Evolutionary conservation across 352 stramenopile genomes (phyloP).

Genomic region (Phytophthora fragariaefolia): DNA sequence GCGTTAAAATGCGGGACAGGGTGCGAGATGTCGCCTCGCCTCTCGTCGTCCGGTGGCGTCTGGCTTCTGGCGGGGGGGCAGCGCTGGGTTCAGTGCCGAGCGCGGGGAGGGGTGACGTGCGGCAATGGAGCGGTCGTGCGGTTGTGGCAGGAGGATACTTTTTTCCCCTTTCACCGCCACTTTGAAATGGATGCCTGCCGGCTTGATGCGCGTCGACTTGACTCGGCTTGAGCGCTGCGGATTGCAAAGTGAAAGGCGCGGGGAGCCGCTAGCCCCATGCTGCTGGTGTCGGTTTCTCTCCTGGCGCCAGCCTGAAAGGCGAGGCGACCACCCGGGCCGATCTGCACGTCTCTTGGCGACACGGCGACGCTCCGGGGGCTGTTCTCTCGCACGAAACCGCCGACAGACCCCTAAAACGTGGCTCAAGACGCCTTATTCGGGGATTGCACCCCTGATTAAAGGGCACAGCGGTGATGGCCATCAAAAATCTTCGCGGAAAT

Average conservation of each 20-base stretch:
- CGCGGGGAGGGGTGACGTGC: slow-evolving; percentile 34
- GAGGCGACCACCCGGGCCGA: slow-evolving; percentile 39
- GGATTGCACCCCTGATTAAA: background rate
- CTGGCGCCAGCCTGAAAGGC: slow-evolving; percentile 44
- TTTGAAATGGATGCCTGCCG: slow-evolving; percentile 43
- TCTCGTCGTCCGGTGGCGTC: slow-evolving; percentile 22
- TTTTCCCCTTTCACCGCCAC: slow-evolving; percentile 27
- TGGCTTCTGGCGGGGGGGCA: slow-evolving; percentile 5
- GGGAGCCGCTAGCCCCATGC: background rate
- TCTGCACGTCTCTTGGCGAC: slow-evolving; percentile 50
- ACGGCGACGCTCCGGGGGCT: slow-evolving; percentile 28
- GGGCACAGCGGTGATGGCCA: slow-evolving; percentile 27
- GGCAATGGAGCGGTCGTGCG: slow-evolving; percentile 20
- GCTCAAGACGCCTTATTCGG: background rate
- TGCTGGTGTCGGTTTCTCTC: slow-evolving; percentile 27
- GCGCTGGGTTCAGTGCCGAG: no score
- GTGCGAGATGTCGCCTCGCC: slow-evolving; percentile 29
- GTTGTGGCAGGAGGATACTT: slow-evolving; percentile 37
- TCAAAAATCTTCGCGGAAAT: slow-evolving; percentile 23
- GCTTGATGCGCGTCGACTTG: slow-evolving; percentile 90
- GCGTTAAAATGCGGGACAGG: slow-evolving; percentile 40
- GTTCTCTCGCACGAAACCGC: background rate
- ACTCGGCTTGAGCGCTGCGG: background rate
- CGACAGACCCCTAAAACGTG: background rate
- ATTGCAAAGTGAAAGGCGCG: slow-evolving; percentile 64